phyloP scores from a whole-genome alignment of 2,329 filamentous ascomycete genomes.

The Curvularia sp. region DNA sequence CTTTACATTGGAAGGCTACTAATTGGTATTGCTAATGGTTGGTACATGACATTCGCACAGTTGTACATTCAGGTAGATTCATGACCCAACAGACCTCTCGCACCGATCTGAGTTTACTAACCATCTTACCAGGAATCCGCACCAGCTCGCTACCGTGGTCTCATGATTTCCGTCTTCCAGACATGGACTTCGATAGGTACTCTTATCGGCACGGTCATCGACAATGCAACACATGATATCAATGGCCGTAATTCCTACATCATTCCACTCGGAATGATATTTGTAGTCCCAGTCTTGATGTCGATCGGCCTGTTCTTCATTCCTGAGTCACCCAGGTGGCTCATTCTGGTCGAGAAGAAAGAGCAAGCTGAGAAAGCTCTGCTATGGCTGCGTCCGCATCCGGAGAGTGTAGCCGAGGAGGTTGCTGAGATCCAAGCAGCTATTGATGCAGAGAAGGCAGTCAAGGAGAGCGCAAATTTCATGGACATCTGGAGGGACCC shows the following conservation, averaged over 20 bases:
- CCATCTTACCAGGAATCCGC: slow-evolving; percentile 50
- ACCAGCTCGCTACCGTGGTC: slow-evolving; percentile 59
- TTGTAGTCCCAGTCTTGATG: slow-evolving; percentile 59
- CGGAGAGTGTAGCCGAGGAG: slow-evolving; percentile 29
- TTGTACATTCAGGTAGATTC: slow-evolving; percentile 55
- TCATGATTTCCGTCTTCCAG: slow-evolving; percentile 58
- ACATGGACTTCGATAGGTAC: slow-evolving; percentile 57
- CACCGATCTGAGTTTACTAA: not conserved
- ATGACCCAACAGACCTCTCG: not conserved
- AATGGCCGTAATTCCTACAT: slow-evolving; percentile 42
- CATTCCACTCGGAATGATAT: slow-evolving; percentile 62
- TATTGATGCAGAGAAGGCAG: slow-evolving; percentile 44
- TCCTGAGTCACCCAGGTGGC: slow-evolving; percentile 56
- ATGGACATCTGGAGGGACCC: slow-evolving; percentile 61
- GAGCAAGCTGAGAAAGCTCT: slow-evolving; percentile 32
- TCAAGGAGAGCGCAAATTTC: slow-evolving; percentile 60
- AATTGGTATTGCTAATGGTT: slow-evolving; percentile 60
- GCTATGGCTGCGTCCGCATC: slow-evolving; percentile 39
- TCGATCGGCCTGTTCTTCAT: slow-evolving; percentile 50
- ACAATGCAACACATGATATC: slow-evolving; percentile 55
- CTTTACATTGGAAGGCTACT: slow-evolving; percentile 63
- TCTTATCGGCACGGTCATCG: slow-evolving; percentile 57
- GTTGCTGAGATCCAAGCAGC: slow-evolving; percentile 38
- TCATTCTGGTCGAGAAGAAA: slow-evolving; percentile 30
- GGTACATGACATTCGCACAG: slow-evolving; percentile 64